Percentiles rank a stretch among this genome's conserved stretches.
These are phyloP conservation scores for Boletus insuetus DNA, from an alignment of 768 basidiomycete genomes.

Conservation along the genomic window DNA sequence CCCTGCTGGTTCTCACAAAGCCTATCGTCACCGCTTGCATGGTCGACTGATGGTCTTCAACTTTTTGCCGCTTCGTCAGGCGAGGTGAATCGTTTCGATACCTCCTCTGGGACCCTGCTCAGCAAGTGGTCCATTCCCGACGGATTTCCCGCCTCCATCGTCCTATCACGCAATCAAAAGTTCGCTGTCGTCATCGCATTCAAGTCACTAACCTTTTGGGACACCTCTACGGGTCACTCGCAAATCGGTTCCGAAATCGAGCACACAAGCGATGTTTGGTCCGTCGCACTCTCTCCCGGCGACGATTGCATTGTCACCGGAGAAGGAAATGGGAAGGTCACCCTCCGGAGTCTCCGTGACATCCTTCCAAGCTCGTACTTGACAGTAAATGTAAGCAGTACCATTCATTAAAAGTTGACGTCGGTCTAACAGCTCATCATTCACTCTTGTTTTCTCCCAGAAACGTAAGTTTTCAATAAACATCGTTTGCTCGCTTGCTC, in stretches of 20 bases:
- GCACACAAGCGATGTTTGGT: background rate
- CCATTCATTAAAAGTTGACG: too few species aligned
- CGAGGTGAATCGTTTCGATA: background rate
- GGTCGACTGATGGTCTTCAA: background rate
- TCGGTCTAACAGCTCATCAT: too few species aligned
- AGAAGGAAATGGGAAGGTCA: background rate
- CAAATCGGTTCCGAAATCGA: background rate
- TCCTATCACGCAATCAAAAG: background rate
- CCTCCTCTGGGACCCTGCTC: background rate
- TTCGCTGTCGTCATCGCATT: background rate
- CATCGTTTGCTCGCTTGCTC: too few species aligned
- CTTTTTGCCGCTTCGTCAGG: background rate
- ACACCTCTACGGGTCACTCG: background rate
- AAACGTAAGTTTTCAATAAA: background rate
- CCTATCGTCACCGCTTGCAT: background rate
- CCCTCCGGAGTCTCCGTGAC: background rate
- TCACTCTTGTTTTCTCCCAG: too few species aligned
- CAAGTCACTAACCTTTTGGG: background rate
- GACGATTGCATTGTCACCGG: background rate
- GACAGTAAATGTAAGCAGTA: background rate
- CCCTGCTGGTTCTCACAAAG: background rate
- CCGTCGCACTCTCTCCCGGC: background rate
- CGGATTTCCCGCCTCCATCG: background rate
- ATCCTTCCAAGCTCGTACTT: constrained; percentile 3
- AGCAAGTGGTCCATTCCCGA: background rate